phyloP scores from a whole-genome alignment of 345 rosid genomes.

The Rhizophora mangle region DNA sequence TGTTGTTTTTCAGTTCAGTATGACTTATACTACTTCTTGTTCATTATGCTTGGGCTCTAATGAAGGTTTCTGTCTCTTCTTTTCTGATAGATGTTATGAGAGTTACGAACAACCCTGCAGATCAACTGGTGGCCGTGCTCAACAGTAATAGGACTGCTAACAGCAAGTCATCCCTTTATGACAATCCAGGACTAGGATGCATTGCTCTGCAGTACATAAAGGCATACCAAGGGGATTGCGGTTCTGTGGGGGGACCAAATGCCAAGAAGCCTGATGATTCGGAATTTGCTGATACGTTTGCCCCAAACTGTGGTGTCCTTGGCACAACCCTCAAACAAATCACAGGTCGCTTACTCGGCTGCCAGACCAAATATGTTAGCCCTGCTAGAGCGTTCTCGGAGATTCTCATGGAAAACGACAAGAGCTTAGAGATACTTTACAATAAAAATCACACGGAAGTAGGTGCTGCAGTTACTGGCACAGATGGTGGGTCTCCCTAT shows the following conservation, averaged over 20 bases:
- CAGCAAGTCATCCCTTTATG: constrained; percentile 45
- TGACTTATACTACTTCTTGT: background rate
- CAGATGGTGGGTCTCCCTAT: constrained; percentile 60
- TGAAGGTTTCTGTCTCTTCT: background rate
- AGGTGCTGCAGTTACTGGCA: constrained; percentile 60
- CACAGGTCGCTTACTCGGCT: constrained; percentile 65
- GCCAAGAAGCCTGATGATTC: constrained; percentile 67
- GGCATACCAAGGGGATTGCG: constrained; percentile 62
- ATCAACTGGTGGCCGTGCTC: constrained; percentile 48
- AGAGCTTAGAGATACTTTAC: constrained; percentile 53
- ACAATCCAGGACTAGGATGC: constrained; percentile 65
- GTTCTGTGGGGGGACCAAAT: constrained; percentile 51
- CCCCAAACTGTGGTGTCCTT: constrained; percentile 60
- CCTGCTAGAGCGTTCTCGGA: constrained; percentile 58
- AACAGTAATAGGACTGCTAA: constrained; percentile 53
- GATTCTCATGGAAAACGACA: constrained; percentile 44
- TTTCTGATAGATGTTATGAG: constrained; percentile 30
- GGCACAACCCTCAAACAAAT: constrained; percentile 49
- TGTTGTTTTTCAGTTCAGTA: background rate
- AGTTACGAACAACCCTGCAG: constrained; percentile 67
- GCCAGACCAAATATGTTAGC: constrained; percentile 46
- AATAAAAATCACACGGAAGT: constrained; percentile 64
- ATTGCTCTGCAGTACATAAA: constrained; percentile 72
- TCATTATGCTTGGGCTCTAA: constrained; percentile 3
- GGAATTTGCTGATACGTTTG: constrained; percentile 51